Evolutionary conservation across 2,329 filamentous ascomycete genomes (phyloP).

Genomic region (Ploettnerulaceae sp.): DNA sequence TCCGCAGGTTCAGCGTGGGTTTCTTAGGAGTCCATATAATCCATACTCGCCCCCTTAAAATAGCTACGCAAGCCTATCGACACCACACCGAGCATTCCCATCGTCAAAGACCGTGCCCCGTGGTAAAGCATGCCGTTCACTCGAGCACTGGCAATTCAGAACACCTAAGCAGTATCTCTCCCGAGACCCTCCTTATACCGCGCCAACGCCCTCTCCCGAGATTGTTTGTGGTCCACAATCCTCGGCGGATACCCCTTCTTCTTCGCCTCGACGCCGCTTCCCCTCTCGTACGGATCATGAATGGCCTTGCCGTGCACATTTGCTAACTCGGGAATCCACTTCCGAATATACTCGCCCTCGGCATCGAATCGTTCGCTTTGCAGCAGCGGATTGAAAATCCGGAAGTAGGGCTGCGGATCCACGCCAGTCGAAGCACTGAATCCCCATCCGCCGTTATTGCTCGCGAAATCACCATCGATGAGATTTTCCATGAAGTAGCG

Average conservation of each 20-base stretch:
- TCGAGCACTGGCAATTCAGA: background rate
- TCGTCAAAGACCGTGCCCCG: too few species aligned
- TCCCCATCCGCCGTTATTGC: slow-evolving; percentile 35
- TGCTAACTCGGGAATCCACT: slow-evolving; percentile 74
- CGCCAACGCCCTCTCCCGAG: slow-evolving; percentile 60
- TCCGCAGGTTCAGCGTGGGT: too few species aligned
- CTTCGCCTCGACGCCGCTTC: slow-evolving; percentile 50
- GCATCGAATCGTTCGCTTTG: slow-evolving; percentile 85
- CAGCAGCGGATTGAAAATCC: slow-evolving; percentile 80
- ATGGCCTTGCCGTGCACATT: slow-evolving; percentile 62
- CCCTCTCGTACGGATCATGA: slow-evolving; percentile 73
- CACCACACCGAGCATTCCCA: background rate
- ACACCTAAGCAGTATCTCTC: slow-evolving; percentile 36
- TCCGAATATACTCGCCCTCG: slow-evolving; percentile 72
- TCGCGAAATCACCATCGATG: slow-evolving; percentile 35
- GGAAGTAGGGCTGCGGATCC: slow-evolving; percentile 85
- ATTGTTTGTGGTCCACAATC: slow-evolving; percentile 69
- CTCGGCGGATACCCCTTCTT: slow-evolving; percentile 68
- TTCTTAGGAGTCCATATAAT: too few species aligned
- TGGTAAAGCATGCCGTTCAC: background rate
- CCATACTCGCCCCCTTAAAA: too few species aligned
- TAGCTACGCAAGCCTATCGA: too few species aligned
- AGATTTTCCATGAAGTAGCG: slow-evolving; percentile 73
- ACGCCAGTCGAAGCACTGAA: slow-evolving; percentile 63
- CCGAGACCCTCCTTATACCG: slow-evolving; percentile 65